A percentile compares a stretch with the other conserved stretches of the same genome.
Evolutionary conservation across 257 asterid species (phyloP).

Genomic region (Capsicum baccatum): DNA sequence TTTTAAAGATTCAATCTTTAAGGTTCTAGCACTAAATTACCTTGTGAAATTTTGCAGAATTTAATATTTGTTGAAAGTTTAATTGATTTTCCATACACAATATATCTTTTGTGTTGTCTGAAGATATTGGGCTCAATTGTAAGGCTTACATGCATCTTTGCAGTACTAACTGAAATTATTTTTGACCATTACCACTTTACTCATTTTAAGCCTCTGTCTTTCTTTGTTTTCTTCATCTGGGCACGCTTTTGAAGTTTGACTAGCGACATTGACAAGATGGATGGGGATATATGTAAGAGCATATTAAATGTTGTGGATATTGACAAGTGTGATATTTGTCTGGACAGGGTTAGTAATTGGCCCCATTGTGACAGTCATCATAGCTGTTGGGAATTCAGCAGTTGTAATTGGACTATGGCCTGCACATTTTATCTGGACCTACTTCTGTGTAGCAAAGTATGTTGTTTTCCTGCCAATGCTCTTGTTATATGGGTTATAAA

Average conservation of each 20-base stretch:
- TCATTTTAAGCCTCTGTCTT: not conserved
- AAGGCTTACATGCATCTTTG: not conserved
- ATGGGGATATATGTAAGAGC: not conserved
- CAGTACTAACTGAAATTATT: not conserved
- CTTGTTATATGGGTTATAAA: not conserved
- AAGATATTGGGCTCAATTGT: not conserved
- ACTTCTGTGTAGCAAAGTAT: conserved; percentile 74
- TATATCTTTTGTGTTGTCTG: not conserved
- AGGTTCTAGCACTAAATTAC: not conserved
- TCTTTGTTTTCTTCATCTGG: not conserved
- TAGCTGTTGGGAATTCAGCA: conserved; percentile 70
- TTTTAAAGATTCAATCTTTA: conserved; percentile 1
- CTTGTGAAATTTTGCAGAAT: not conserved
- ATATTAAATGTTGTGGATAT: not conserved
- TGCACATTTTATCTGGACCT: conserved; percentile 88
- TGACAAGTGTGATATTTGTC: conserved; percentile 32
- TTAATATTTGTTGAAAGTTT: not conserved
- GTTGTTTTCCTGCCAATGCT: conserved; percentile 11
- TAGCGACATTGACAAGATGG: not conserved
- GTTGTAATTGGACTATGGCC: conserved; percentile 86
- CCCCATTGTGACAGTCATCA: conserved; percentile 50
- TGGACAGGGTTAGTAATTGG: conserved; percentile 69
- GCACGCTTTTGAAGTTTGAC: conserved; percentile 10
- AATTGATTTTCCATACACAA: not conserved
- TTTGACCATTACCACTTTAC: not conserved